Evolutionary conservation across 1,284 basidiomycete genomes (phyloP).

Genomic region (Fomitopsis betulina): DNA sequence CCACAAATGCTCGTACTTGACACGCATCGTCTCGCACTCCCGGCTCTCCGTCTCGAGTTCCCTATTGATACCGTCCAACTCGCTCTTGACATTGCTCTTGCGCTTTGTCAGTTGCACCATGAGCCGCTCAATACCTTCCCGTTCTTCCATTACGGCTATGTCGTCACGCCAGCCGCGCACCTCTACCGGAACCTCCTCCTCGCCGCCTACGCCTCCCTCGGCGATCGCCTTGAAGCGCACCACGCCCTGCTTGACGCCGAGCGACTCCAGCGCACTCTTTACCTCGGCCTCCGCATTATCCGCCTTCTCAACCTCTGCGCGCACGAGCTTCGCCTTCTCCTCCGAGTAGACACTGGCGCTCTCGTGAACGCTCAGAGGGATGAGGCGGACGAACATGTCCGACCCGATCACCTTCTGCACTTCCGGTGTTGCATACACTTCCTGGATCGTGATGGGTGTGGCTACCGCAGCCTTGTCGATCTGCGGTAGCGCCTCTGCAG

Average conservation of each 20-base stretch:
- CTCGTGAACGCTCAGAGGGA: slow-evolving; percentile 95
- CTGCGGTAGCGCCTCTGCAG: slow-evolving; percentile 73
- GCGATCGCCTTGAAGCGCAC: slow-evolving; percentile 73
- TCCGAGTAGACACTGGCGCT: slow-evolving; percentile 96
- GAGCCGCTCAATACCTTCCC: slow-evolving; percentile 60
- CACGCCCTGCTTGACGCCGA: slow-evolving; percentile 81
- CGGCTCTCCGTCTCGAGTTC: slow-evolving; percentile 76
- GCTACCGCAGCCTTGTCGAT: slow-evolving; percentile 28
- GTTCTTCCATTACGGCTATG: slow-evolving; percentile 60
- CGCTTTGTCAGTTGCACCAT: slow-evolving; percentile 60
- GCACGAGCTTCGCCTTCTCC: slow-evolving; percentile 96
- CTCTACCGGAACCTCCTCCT: slow-evolving; percentile 70
- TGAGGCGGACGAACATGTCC: slow-evolving; percentile 85
- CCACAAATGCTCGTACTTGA: slow-evolving; percentile 87
- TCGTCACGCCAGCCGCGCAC: slow-evolving; percentile 79
- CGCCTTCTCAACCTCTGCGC: slow-evolving; percentile 84
- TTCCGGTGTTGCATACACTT: slow-evolving; percentile 87
- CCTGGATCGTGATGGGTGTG: slow-evolving; percentile 51
- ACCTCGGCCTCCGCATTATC: slow-evolving; percentile 84
- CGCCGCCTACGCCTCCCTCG: slow-evolving; percentile 65
- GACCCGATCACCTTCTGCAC: slow-evolving; percentile 94
- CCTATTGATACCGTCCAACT: slow-evolving; percentile 55
- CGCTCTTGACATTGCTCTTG: slow-evolving; percentile 55
- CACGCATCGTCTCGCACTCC: slow-evolving; percentile 81
- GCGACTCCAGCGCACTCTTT: slow-evolving; percentile 75